phyloP scores from a whole-genome alignment of 2,329 filamentous ascomycete genomes.

The Thelonectria rubi region DNA sequence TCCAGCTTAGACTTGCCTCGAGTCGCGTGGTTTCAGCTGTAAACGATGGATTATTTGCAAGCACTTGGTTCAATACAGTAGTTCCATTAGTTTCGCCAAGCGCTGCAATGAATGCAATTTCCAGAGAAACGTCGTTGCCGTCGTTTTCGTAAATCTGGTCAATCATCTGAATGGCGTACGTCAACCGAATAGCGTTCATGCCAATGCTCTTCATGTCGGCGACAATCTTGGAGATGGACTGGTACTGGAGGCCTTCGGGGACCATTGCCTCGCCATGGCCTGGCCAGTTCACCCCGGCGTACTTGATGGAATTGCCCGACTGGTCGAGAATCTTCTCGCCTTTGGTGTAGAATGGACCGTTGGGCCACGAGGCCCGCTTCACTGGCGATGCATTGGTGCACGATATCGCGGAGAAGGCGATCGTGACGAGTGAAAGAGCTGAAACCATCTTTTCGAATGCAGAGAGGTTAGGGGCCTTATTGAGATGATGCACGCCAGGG shows the following conservation, averaged over 20 bases:
- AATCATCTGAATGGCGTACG: conserved; percentile 71
- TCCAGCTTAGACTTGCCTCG: conserved; percentile 45
- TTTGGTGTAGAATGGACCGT: conserved; percentile 51
- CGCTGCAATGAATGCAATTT: conserved; percentile 54
- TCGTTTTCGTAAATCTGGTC: conserved; percentile 63
- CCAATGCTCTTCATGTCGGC: conserved; percentile 66
- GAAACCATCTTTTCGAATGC: conserved; percentile 3
- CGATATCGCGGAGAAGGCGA: neutral
- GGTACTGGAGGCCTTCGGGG: conserved; percentile 70
- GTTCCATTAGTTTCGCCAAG: conserved; percentile 64
- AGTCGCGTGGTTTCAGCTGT: conserved; percentile 63
- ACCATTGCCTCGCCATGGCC: conserved; percentile 71
- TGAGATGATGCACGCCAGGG: neutral
- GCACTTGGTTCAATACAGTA: conserved; percentile 58
- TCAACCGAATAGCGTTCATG: conserved; percentile 70
- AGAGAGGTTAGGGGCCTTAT: neutral
- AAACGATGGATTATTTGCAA: conserved; percentile 66
- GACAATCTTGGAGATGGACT: conserved; percentile 64
- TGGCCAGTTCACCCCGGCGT: conserved; percentile 70
- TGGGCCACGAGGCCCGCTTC: conserved; percentile 29
- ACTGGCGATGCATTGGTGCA: conserved; percentile 3
- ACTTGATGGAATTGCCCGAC: conserved; percentile 54
- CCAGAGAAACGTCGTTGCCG: conserved; percentile 57
- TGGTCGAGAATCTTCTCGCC: conserved; percentile 56
- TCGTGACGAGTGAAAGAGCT: neutral